Evolutionary conservation across 192 early-diverging fungal species (phyloP).

Genomic region (Coemansia sp.): DNA sequence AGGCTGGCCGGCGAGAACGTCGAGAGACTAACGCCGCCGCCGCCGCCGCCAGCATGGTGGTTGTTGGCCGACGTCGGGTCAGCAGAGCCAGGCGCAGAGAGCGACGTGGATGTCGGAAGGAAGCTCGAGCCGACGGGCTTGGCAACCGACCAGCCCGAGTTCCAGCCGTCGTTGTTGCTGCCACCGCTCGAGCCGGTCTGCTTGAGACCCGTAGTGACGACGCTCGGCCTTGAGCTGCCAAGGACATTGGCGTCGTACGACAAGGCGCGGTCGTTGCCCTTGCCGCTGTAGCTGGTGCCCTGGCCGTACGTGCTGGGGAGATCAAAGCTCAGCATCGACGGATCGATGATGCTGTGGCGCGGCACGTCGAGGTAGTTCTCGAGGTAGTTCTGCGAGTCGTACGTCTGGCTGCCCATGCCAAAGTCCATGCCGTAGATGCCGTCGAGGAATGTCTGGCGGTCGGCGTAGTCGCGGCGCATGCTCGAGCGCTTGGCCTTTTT

Average conservation of each 20-base stretch:
- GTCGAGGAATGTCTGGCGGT: constrained; percentile 14
- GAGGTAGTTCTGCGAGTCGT: constrained; percentile 30
- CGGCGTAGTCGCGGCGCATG: constrained; percentile 11
- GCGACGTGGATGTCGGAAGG: constrained; percentile 18
- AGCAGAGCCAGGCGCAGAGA: constrained; percentile 1
- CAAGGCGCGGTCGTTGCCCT: neutral
- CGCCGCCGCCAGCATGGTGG: neutral
- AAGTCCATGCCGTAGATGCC: constrained; percentile 21
- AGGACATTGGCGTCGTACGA: neutral
- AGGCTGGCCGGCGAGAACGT: constrained; percentile 15
- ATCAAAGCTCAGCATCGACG: constrained; percentile 49
- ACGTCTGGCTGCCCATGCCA: constrained; percentile 13
- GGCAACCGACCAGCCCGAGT: constrained; percentile 40
- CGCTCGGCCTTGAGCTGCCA: neutral
- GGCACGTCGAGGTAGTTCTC: constrained; percentile 47
- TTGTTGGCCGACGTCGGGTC: neutral
- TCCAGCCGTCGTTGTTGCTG: neutral
- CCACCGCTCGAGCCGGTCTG: neutral
- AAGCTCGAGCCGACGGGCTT: constrained; percentile 25
- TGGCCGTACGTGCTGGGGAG: constrained; percentile 18
- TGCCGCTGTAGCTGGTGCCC: constrained; percentile 17
- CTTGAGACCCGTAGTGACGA: neutral
- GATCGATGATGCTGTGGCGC: constrained; percentile 54
- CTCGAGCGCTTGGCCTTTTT: constrained; percentile 9
- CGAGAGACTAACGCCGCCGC: neutral